These are phyloP conservation scores for Sisymbrium altissimum DNA, from an alignment of 345 rosid species.

Conservation along the genomic window DNA sequence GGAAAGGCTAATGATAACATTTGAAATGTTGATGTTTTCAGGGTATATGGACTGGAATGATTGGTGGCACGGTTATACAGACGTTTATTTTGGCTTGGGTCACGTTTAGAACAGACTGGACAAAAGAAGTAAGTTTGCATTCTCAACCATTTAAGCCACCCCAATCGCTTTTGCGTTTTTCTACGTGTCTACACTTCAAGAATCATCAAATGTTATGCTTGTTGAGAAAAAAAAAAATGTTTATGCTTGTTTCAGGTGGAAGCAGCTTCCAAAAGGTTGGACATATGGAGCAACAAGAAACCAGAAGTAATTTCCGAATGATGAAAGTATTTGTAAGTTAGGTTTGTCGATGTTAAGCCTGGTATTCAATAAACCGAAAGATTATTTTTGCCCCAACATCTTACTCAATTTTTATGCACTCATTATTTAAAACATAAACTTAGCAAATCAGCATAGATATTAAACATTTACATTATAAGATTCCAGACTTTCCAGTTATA, in stretches of 20 bases:
- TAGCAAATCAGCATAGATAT: not conserved
- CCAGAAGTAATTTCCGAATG: slow-evolving; percentile 5
- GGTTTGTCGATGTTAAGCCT: not conserved
- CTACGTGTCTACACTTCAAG: too few species aligned
- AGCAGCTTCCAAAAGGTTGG: slow-evolving; percentile 36
- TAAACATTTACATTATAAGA: too few species aligned
- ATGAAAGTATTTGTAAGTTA: not conserved
- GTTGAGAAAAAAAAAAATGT: too few species aligned
- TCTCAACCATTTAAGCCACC: not conserved
- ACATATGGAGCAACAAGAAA: slow-evolving; percentile 32
- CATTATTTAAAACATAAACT: not conserved
- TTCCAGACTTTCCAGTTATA: too few species aligned
- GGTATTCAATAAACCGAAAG: not conserved
- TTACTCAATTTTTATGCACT: not conserved
- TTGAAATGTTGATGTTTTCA: slow-evolving; percentile 17
- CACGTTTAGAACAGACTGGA: slow-evolving; percentile 62
- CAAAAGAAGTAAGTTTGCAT: slow-evolving; percentile 42
- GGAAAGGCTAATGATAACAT: not conserved
- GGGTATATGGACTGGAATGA: slow-evolving; percentile 83
- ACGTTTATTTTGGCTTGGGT: slow-evolving; percentile 61
- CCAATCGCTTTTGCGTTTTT: not conserved
- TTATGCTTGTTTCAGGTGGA: slow-evolving; percentile 30
- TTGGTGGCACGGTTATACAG: slow-evolving; percentile 58
- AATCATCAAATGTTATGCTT: too few species aligned
- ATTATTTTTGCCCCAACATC: not conserved